Conservation (phyloP, 1,284 basidiomycete genomes). For the Flammula alnicola region DNA sequence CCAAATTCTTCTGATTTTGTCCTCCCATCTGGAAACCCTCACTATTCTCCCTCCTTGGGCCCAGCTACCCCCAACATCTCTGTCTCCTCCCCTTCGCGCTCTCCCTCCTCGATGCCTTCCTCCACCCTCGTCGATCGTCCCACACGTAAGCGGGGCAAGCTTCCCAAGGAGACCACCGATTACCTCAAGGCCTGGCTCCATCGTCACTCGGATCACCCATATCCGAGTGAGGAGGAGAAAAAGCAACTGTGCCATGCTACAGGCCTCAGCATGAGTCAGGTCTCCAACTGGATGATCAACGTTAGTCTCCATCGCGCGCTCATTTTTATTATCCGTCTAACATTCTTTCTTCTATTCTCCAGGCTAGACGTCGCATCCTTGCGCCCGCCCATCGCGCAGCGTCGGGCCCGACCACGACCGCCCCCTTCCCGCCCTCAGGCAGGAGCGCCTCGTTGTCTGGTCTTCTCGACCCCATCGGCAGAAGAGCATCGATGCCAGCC, state of each 20-base stretch:
- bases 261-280: slow-evolving; percentile 85
- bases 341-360: slow-evolving; percentile 22
- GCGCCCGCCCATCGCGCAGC: slow-evolving; percentile 78
- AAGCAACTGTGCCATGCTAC: slow-evolving; percentile 86
- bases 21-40: slow-evolving; percentile 41
- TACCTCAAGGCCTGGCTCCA: slow-evolving; percentile 91
- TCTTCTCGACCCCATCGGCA: slow-evolving; percentile 44
- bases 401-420: slow-evolving; percentile 73
- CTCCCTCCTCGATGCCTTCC: slow-evolving; percentile 53
- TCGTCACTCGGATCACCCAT: slow-evolving; percentile 87
- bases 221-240: slow-evolving; percentile 91
- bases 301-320: slow-evolving; percentile 48
- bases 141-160: slow-evolving; percentile 81
- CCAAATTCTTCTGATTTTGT: slow-evolving; percentile 44
- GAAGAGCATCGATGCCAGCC: slow-evolving; percentile 49
- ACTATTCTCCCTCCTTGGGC: slow-evolving; percentile 45
- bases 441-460: slow-evolving; percentile 49
- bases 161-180: slow-evolving; percentile 89
- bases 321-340: slow-evolving; percentile 14
- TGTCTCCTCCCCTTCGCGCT: slow-evolving; percentile 52
- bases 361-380: slow-evolving; percentile 82
- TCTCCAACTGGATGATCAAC: slow-evolving; percentile 92
- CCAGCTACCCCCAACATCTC: slow-evolving; percentile 46
- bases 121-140: slow-evolving; percentile 72
- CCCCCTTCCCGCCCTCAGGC: slow-evolving; percentile 60